Conservation (phyloP, 345 rosid genomes). For the Populus pruinosa region DNA sequence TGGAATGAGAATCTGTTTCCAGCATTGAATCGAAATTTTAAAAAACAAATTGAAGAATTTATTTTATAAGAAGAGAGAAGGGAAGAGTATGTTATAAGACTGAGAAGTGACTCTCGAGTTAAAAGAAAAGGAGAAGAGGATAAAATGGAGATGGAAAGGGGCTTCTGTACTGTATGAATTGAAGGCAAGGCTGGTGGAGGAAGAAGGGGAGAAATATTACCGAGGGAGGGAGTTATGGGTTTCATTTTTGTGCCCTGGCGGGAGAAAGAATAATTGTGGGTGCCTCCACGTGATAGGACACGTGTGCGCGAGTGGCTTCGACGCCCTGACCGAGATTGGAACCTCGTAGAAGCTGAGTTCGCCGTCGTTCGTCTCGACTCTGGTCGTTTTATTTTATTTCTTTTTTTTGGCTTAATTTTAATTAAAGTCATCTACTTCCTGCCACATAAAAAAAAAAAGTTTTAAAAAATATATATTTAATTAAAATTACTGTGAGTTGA, state of each 20-base stretch:
- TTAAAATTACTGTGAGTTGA: too few species aligned
- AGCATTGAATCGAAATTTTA: slow-evolving; percentile 18
- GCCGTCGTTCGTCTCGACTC: too few species aligned
- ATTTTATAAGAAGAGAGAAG: neutral
- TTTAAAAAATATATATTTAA: too few species aligned
- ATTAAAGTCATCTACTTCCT: too few species aligned
- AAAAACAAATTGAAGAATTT: neutral
- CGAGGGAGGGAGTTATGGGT: slow-evolving; percentile 11
- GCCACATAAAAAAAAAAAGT: too few species aligned
- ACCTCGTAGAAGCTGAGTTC: too few species aligned
- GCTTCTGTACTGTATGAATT: neutral
- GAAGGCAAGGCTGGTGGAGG: slow-evolving; percentile 29
- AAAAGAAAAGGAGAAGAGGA: neutral
- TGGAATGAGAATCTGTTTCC: slow-evolving; percentile 35
- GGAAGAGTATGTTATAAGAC: neutral
- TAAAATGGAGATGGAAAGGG: neutral
- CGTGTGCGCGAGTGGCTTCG: neutral
- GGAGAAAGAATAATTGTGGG: slow-evolving; percentile 21
- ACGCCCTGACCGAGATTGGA: neutral
- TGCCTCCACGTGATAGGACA: slow-evolving; percentile 23
- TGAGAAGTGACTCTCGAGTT: neutral
- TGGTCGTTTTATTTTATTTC: too few species aligned
- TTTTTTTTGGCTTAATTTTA: too few species aligned
- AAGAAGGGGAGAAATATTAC: slow-evolving; percentile 16
- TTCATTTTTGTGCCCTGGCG: slow-evolving; percentile 27